A percentile compares a stretch with the other conserved stretches of the same genome.
phyloP scores from a whole-genome alignment of 345 rosid genomes.

The Conringia planisiliqua region DNA sequence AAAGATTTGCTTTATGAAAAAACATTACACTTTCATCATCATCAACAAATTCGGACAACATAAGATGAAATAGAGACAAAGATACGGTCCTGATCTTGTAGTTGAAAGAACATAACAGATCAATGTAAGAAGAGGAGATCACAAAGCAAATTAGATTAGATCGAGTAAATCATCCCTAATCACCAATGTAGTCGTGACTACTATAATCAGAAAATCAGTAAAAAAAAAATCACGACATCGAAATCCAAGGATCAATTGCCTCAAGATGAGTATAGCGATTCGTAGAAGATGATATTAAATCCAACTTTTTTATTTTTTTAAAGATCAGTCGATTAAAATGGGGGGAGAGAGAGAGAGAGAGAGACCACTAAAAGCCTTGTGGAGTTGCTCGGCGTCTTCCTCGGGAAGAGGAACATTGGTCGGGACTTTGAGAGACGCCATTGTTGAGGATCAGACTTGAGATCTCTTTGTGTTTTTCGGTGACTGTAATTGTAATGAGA shows the following conservation, averaged over 20 bases:
- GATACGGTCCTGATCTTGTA: constrained; percentile 5
- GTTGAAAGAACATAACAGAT: background rate
- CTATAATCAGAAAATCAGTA: background rate
- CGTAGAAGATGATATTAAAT: background rate
- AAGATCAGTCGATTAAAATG: background rate
- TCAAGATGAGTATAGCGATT: background rate
- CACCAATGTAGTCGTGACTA: constrained; percentile 1
- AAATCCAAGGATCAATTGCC: background rate
- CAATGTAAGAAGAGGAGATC: background rate
- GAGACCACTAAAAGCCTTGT: constrained; percentile 61
- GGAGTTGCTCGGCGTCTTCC: constrained; percentile 70
- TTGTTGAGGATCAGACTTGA: constrained; percentile 25
- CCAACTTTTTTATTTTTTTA: background rate
- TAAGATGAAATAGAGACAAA: background rate
- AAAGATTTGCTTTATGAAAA: background rate
- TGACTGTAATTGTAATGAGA: constrained; percentile 2
- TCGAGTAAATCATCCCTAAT: background rate
- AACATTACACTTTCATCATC: background rate
- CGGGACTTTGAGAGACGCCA: constrained; percentile 65
- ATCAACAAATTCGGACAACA: background rate
- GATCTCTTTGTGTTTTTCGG: constrained; percentile 13
- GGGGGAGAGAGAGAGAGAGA: background rate
- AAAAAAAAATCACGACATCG: background rate
- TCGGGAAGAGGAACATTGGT: constrained; percentile 40
- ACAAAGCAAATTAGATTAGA: background rate